phyloP scores from a whole-genome alignment of 768 basidiomycete species.

The Russula foetens region DNA sequence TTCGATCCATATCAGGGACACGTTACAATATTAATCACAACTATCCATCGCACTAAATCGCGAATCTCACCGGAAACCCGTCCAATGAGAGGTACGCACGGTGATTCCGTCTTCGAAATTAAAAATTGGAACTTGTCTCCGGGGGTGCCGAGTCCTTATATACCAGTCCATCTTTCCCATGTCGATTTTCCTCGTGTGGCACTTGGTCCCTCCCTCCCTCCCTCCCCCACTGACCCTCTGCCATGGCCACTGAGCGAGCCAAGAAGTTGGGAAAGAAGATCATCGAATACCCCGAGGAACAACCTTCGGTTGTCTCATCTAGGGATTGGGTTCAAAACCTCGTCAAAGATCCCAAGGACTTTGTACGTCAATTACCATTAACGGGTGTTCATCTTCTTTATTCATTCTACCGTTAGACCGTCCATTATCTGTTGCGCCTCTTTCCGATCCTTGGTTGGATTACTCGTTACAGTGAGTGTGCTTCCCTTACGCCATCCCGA shows the following conservation, averaged over 20 bases:
- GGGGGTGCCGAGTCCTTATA: background rate
- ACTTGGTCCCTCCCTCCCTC: background rate
- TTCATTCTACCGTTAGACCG: constrained; percentile 35
- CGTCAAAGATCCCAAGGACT: constrained; percentile 38
- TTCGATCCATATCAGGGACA: background rate
- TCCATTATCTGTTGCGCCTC: constrained; percentile 57
- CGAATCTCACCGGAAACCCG: no score
- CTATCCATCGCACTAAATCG: no score
- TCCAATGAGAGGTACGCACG: no score
- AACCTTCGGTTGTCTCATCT: constrained; percentile 51
- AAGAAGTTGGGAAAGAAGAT: constrained; percentile 49
- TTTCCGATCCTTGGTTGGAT: constrained; percentile 89
- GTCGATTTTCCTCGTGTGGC: background rate
- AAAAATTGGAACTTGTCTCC: background rate
- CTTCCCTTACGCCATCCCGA: constrained; percentile 5
- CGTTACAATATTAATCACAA: no score
- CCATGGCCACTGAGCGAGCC: constrained; percentile 31
- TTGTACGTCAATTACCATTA: constrained; percentile 33
- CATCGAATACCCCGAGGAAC: constrained; percentile 52
- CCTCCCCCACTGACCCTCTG: constrained; percentile 4
- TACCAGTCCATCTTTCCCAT: background rate
- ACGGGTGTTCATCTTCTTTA: background rate
- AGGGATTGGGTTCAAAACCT: constrained; percentile 42
- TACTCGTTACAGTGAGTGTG: constrained; percentile 65
- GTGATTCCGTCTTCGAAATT: background rate